Conservation (phyloP, 2,329 filamentous ascomycete genomes). For the Claviceps arundinis region DNA sequence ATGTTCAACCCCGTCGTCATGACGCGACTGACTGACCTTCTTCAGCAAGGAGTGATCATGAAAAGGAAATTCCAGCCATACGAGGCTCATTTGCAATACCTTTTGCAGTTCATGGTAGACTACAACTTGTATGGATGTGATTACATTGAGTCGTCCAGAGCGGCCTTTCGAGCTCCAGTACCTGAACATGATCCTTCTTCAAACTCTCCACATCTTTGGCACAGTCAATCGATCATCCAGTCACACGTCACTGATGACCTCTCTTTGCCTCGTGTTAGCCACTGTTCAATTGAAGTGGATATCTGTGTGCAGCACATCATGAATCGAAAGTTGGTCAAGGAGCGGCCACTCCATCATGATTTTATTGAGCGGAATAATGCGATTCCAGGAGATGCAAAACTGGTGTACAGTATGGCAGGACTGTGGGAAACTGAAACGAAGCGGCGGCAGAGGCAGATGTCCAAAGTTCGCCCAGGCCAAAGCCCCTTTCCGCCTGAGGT, state of each 20-base stretch:
- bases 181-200: slow-evolving; percentile 51
- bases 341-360: slow-evolving; percentile 73
- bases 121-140: slow-evolving; percentile 94
- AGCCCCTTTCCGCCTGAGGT: slow-evolving; percentile 73
- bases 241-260: slow-evolving; percentile 39
- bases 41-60: slow-evolving; percentile 80
- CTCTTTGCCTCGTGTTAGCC: slow-evolving; percentile 62
- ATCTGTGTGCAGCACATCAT: slow-evolving; percentile 77
- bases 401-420: slow-evolving; percentile 87
- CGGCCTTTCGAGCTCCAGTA: slow-evolving; percentile 62
- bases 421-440: slow-evolving; percentile 85
- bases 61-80: slow-evolving; percentile 77
- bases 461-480: slow-evolving; percentile 46
- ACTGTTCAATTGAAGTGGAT: slow-evolving; percentile 84
- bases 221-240: slow-evolving; percentile 55
- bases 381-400: slow-evolving; percentile 54
- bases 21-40: slow-evolving; percentile 73
- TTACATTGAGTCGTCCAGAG: slow-evolving; percentile 62
- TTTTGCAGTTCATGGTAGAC: slow-evolving; percentile 95
- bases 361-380: slow-evolving; percentile 63
- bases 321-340: slow-evolving; percentile 63
- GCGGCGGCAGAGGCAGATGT: slow-evolving; percentile 60
- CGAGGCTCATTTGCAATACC: slow-evolving; percentile 83
- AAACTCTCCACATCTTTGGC: slow-evolving; percentile 60
- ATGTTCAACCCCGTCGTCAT: slow-evolving; percentile 78